Evolutionary conservation across 306 rosid species (phyloP).

Genomic region (Geum urbanum): DNA sequence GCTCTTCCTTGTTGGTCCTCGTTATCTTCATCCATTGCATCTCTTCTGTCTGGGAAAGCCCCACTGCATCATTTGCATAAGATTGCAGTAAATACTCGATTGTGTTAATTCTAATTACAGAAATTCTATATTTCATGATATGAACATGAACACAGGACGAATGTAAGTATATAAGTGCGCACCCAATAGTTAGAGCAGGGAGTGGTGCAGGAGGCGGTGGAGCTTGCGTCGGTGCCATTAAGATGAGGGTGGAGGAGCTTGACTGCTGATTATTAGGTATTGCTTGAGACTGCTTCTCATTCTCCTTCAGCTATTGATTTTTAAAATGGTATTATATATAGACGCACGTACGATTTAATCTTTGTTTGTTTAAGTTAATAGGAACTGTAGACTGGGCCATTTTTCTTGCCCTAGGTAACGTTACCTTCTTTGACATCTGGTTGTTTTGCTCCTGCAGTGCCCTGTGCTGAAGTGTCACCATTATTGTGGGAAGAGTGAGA

Average conservation of each 20-base stretch:
- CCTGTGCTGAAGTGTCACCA: constrained; percentile 47
- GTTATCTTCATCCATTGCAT: constrained; percentile 26
- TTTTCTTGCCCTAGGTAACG: not conserved
- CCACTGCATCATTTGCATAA: constrained; percentile 50
- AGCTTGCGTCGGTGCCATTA: constrained; percentile 26
- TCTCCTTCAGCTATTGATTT: constrained; percentile 49
- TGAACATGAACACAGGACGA: not conserved
- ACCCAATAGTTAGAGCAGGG: constrained; percentile 56
- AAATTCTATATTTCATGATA: not conserved
- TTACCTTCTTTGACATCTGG: constrained; percentile 55
- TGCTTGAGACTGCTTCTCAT: constrained; percentile 29
- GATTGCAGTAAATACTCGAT: not conserved
- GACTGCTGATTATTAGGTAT: constrained; percentile 30
- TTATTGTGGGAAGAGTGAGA: constrained; percentile 8
- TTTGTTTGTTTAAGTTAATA: too few relatives aligned
- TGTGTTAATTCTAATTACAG: not conserved
- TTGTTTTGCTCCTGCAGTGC: constrained; percentile 64
- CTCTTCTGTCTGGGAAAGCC: constrained; percentile 35
- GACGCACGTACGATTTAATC: not conserved
- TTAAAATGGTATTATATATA: not conserved
- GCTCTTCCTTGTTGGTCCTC: constrained; percentile 11
- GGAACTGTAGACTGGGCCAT: not conserved
- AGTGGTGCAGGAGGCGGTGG: constrained; percentile 20
- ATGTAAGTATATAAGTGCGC: not conserved
- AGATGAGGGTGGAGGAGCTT: constrained; percentile 34